Conservation (phyloP, 208 protist species). For the Leishmania lainsoni region DNA sequence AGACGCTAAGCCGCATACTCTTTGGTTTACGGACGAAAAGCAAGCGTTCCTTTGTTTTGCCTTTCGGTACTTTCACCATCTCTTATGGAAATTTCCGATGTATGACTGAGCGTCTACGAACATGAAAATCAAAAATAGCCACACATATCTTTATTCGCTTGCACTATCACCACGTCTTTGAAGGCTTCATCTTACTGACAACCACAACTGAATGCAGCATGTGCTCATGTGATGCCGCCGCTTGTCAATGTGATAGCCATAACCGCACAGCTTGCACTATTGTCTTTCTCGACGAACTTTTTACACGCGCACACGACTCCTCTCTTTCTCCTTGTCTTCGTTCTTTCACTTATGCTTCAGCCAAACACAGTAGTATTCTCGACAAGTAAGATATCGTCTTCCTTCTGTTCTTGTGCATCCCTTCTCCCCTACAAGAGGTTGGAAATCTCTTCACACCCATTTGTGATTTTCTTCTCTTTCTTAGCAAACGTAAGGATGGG, state of each 20-base stretch:
- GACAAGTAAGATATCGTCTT: neutral
- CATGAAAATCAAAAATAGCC: too few relatives aligned
- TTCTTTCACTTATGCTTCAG: neutral
- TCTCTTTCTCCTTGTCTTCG: neutral
- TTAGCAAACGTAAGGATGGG: slow-evolving; percentile 10
- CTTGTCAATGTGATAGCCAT: neutral
- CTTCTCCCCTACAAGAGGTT: neutral
- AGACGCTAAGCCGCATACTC: neutral
- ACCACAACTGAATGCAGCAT: neutral
- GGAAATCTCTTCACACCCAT: neutral
- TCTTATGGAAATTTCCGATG: neutral
- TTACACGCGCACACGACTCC: neutral
- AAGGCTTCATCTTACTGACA: neutral
- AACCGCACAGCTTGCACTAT: neutral
- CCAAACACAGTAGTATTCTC: neutral
- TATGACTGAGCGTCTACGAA: neutral
- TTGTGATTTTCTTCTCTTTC: neutral
- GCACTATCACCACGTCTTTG: neutral
- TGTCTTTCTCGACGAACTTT: neutral
- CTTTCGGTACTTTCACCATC: neutral
- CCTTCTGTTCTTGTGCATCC: neutral
- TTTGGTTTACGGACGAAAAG: neutral
- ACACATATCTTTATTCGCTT: neutral
- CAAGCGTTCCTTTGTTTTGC: neutral
- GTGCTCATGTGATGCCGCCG: neutral